Conservation (phyloP, 169 alveolate genomes). For the Besnoitia besnoiti region DNA sequence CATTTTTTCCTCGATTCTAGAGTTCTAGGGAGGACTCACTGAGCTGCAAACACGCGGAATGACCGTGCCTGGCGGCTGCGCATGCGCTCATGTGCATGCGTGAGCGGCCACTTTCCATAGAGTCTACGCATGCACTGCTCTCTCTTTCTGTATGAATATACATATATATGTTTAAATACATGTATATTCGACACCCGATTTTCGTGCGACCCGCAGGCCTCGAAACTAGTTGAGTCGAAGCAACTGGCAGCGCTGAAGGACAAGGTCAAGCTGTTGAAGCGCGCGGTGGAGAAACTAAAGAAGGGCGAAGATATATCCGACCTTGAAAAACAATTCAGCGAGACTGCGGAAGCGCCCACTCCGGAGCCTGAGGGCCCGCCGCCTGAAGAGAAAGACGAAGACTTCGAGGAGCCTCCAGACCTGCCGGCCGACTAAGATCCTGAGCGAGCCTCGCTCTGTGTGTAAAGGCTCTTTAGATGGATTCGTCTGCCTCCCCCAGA, state of each 20-base stretch:
- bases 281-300: conserved; percentile 39
- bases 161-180: neutral
- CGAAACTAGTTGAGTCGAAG: conserved; percentile 76
- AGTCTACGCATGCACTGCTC: too few species aligned
- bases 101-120: too few species aligned
- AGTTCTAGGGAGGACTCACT: too few species aligned
- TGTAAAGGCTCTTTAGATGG: too few species aligned
- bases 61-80: neutral
- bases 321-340: neutral
- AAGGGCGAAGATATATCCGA: conserved; percentile 38
- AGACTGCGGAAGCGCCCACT: neutral
- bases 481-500: too few species aligned
- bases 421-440: conserved; percentile 5
- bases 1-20: too few species aligned
- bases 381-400: neutral
- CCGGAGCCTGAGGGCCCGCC: neutral
- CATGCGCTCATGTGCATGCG: too few species aligned
- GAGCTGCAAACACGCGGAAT: neutral
- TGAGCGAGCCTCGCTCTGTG: too few species aligned
- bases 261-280: conserved; percentile 22
- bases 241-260: conserved; percentile 62
- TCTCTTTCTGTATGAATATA: neutral
- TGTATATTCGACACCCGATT: neutral
- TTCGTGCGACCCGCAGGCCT: conserved; percentile 58
- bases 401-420: conserved; percentile 34